Evolutionary conservation across 2,329 filamentous ascomycete genomes (phyloP).

Genomic region (Pyrenophora tritici-repentis): DNA sequence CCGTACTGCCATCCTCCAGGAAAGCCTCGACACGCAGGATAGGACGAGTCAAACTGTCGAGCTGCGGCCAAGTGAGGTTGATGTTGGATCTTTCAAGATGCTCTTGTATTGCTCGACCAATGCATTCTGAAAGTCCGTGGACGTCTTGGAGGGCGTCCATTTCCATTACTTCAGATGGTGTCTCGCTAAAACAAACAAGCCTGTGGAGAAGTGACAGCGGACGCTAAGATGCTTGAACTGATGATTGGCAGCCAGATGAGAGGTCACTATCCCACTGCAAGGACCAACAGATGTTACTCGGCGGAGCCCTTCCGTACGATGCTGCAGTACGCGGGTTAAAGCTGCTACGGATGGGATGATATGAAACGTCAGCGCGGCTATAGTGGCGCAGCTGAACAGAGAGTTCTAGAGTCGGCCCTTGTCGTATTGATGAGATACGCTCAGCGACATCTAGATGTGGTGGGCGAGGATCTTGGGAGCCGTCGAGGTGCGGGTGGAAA

Average conservation of each 20-base stretch:
- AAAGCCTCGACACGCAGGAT: slow-evolving; percentile 41
- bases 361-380: background rate
- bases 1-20: slow-evolving; percentile 32
- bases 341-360: background rate
- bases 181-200: background rate
- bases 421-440: slow-evolving; percentile 1
- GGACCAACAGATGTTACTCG: background rate
- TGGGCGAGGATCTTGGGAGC: background rate
- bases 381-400: background rate
- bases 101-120: slow-evolving; percentile 37
- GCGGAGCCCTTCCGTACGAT: background rate
- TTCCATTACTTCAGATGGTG: background rate
- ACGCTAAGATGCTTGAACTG: background rate
- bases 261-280: background rate
- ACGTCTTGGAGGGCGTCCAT: slow-evolving; percentile 29
- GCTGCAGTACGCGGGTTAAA: background rate
- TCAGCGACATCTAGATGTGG: background rate
- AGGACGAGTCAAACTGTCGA: slow-evolving; percentile 28
- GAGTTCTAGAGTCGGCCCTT: background rate
- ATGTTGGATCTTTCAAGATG: slow-evolving; percentile 33
- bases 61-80: slow-evolving; percentile 32
- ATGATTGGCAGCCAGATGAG: background rate
- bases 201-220: slow-evolving; percentile 1
- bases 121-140: slow-evolving; percentile 39
- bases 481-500: slow-evolving; percentile 7